Conservation (phyloP, 345 rosid genomes). For the Lenwebbia sp. region DNA sequence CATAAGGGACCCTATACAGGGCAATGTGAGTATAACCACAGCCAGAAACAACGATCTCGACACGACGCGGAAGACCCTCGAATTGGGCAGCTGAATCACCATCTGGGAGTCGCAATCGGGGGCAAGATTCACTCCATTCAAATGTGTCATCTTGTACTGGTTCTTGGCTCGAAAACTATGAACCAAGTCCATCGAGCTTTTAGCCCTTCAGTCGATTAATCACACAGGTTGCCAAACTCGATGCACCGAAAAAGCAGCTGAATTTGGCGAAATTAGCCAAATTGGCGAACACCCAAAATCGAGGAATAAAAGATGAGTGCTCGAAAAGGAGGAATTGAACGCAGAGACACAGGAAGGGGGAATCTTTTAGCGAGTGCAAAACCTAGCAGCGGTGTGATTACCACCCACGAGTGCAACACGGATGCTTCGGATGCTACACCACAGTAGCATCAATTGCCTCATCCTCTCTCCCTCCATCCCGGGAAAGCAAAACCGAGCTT, state of each 20-base stretch:
- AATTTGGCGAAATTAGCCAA: neutral
- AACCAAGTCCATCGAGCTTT: conserved; percentile 8
- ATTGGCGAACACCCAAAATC: conserved; percentile 7
- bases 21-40: conserved; percentile 20
- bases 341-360: neutral
- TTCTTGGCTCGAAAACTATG: conserved; percentile 2
- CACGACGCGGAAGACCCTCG: conserved; percentile 18
- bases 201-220: neutral
- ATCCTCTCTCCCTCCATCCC: conserved; percentile 32
- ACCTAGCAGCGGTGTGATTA: conserved; percentile 55
- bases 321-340: neutral
- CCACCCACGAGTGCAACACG: conserved; percentile 52
- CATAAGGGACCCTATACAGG: conserved; percentile 14
- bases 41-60: conserved; percentile 38
- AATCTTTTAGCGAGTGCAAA: conserved; percentile 37
- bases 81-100: conserved; percentile 31
- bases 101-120: conserved; percentile 11
- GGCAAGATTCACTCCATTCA: conserved; percentile 2
- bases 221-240: neutral
- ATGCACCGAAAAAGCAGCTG: neutral
- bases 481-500: neutral
- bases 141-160: conserved; percentile 4
- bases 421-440: conserved; percentile 23
- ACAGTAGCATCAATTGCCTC: conserved; percentile 26
- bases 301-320: neutral